These are phyloP conservation scores for Dorcoceras hygrometricum DNA, from an alignment of 257 asterid species.

Conservation along the genomic window DNA sequence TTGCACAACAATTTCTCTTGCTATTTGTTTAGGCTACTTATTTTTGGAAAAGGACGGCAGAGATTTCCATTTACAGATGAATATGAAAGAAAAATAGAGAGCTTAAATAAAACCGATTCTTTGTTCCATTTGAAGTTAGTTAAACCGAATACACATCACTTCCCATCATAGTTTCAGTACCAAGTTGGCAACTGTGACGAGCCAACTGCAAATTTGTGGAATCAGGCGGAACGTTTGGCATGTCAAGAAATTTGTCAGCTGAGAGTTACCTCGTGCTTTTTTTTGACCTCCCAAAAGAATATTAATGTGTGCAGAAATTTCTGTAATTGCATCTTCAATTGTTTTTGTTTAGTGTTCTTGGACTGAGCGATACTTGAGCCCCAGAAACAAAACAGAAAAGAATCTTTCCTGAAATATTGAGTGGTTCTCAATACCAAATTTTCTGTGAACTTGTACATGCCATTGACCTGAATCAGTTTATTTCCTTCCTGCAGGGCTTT, in stretches of 20 bases:
- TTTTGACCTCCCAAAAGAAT: not conserved
- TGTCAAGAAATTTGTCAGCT: not conserved
- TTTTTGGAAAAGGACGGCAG: not conserved
- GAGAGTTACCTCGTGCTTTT: not conserved
- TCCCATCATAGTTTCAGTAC: not conserved
- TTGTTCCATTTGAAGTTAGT: not conserved
- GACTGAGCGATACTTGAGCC: not conserved
- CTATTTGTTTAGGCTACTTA: not conserved
- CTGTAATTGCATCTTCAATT: not conserved
- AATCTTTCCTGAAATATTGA: not conserved
- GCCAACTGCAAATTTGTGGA: not conserved
- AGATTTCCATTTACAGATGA: too few relatives aligned
- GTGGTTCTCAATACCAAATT: not conserved
- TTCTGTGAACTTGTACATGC: conserved; percentile 1
- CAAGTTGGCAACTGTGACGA: not conserved
- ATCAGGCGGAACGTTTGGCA: not conserved
- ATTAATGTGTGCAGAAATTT: not conserved
- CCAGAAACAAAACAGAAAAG: not conserved
- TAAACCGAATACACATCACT: not conserved
- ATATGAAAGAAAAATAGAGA: not conserved
- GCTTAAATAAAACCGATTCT: not conserved
- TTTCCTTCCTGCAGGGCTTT: conserved; percentile 47
- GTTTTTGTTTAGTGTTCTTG: not conserved
- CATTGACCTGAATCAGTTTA: not conserved
- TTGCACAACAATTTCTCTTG: not conserved